Evolutionary conservation across 1,284 basidiomycete species (phyloP), one percentile per base, ranked within the genome.

Genomic region (Pseudozyma hubeiensis): DNA sequence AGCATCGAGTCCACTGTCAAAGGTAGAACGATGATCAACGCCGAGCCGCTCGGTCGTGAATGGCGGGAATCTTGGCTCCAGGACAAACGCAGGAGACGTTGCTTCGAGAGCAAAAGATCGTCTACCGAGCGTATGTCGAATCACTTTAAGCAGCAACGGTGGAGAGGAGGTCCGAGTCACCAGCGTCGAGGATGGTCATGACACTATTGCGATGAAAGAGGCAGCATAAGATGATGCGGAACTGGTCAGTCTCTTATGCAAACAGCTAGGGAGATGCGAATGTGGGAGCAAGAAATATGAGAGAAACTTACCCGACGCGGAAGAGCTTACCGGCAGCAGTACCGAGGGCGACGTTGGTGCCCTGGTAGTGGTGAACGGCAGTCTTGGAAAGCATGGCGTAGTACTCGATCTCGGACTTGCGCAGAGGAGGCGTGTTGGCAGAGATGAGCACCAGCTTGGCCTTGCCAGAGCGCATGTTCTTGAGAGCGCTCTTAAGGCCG

Each of bases 351-450:
- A 94, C 79, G 86, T 99, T 99, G 79, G 94, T 94, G 81, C 96
- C 96, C 81, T 91, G 81, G 81, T 80, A 97, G 89, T 97, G 95
- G 88, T 97, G 95, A 55, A 97, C 94, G 71, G 91, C 90, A 66
- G 95, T 97, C 89, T 97, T 97, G 69, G 80, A 88, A 82, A 99
- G 89, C 96, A 99, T 99, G 88, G 97, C 97, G 87, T 99, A 99
- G 90, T 99, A 99, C 89, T 99, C 97, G 75, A 99, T 89, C 90
- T 99, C 97, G 65, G 95, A 97, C 87, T 97, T 97, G 87, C 97
- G 93, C 78, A 99, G 90, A 75, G 97, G 97, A 65, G 96, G 97
- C 88, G 94, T 97, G 89, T 99, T 99, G 82, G 94, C 95, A 84
- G 96, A 94, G 86, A 99, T 98, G 86, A 99, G 88, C 84, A 99